Evolutionary conservation across 176 grass and related monocot species (phyloP), one percentile per base, ranked within the genome.

Genomic region (Carex scoparia): DNA sequence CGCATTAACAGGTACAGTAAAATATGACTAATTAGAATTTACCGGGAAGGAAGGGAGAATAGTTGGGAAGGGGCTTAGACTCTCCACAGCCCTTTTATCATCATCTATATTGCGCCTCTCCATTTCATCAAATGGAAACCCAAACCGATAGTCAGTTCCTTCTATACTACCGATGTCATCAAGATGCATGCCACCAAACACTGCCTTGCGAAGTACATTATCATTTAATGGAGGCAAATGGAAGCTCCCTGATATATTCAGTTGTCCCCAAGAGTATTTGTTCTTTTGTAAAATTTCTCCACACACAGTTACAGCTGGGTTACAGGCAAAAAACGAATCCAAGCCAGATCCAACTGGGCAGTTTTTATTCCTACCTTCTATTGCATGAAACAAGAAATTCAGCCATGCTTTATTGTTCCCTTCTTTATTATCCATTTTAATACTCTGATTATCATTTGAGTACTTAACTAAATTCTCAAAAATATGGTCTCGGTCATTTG

Each of bases 101-200:
- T 93, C 83, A 78, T 88, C 81, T 76, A 82, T 89, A 58, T 86
- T 84, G 15, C 73, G 35, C 87, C 87, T 89, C 81, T 90, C 90
- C n/a, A 84, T 67, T 84, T 88, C 86, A 92, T 88, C 63, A 9
- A 91, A 94, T 10, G 85, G 86, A 81, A 92, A 94, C 79, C 95
- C 92, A 89, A 87, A 94, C 42, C 86, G 86, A 90, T 90, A 98
- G 85, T 98, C 89, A 89, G 95, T 98, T 86, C 92, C 89, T 6
- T 84, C 61, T 80, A 94, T 65, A 74, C 85, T 83, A 61, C 67
- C 77, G 7, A 79, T 67, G 42, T 82, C 86, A 75, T 69, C 72
- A 79, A 79, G 79, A 82, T 88, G 37, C 37, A 4, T 86, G 64
- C 81, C 84, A 85, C 83, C 85, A 92, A 93, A 98, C 79, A 93